Base-by-base conservation (phyloP, 2,329 filamentous ascomycete genomes). In the Aspergillus ochraceus region DNA sequence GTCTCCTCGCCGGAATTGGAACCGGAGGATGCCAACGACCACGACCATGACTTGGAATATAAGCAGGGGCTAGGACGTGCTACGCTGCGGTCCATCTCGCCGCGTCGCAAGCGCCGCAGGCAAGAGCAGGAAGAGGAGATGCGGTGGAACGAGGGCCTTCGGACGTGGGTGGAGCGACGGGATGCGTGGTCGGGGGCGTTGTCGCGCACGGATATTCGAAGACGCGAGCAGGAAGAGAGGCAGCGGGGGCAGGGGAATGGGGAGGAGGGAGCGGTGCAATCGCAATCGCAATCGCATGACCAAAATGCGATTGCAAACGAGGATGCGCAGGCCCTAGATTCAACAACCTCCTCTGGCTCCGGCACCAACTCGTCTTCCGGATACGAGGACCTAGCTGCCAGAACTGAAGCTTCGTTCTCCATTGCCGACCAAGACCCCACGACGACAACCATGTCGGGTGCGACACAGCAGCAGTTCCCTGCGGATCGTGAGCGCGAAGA, bases 171-270 rank as follows among this genome's bases (percentile, higher is more conserved):
- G 60, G 85, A 88, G 30, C 83, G 91, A 60, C 84, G 93, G 52
- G 87, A 97, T 76, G 88, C 87, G 6, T 98, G 94, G 94, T 94
- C 92, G 1, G 89, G 90, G 32, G 93, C 92, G 32, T 66, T 65
- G 58, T 71, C 70, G 24, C 68, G 66, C 55, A 62, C 69, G 20
- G 64, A 73, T 51, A 67, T 71, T 53, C 61, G 62, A n/a, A 57
- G 61, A 14, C 64, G 63, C 45, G 63, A 67, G 30, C 52, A 54
- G 36, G 14, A 14, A 8, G 36, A 42, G 36, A 42, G 55, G 68
- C 50, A 14, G 52, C 46, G 26, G 59, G 59, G 29, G 54, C 54
- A 54, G 52, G 24, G 49, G 42, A 32, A 26, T 6, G 14, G 39
- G 17, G 42, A 47, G 22, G 39, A 54, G 39, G 36, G 36, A n/a